These are phyloP conservation scores for Lactarius vividus DNA, from an alignment of 768 basidiomycete species.

Conservation along the genomic window DNA sequence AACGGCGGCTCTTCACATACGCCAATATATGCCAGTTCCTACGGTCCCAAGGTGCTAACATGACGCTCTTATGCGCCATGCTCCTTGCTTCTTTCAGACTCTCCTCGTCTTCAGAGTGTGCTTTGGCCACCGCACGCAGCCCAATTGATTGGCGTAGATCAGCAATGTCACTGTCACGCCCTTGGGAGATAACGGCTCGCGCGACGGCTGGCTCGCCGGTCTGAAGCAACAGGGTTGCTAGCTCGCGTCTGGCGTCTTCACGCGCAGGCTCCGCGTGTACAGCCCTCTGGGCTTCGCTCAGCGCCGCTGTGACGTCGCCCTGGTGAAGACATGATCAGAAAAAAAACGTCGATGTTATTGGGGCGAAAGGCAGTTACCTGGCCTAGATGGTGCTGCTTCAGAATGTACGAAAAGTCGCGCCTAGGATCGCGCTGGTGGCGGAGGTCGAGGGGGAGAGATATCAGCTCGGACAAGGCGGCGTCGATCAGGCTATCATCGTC, in stretches of 20 bases:
- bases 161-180: constrained; percentile 35
- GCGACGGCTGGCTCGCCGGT: constrained; percentile 42
- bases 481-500: constrained; percentile 77
- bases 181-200: constrained; percentile 44
- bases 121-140: constrained; percentile 49
- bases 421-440: constrained; percentile 64
- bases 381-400: constrained; percentile 69
- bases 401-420: constrained; percentile 67
- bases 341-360: not conserved
- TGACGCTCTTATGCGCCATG: constrained; percentile 60
- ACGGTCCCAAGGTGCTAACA: constrained; percentile 54
- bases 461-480: constrained; percentile 81
- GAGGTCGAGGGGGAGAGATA: constrained; percentile 63
- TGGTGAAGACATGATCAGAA: constrained; percentile 30
- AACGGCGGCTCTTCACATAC: constrained; percentile 39
- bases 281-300: constrained; percentile 50
- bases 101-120: constrained; percentile 17
- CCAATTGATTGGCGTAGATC: constrained; percentile 44
- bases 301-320: constrained; percentile 39
- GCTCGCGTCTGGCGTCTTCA: constrained; percentile 46
- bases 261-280: constrained; percentile 56
- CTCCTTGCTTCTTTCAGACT: constrained; percentile 36
- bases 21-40: constrained; percentile 60
- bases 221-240: constrained; percentile 57
- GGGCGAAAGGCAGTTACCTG: constrained; percentile 44